Conservation (phyloP, 768 basidiomycete genomes). For the Pleurotus pulmonarius region DNA sequence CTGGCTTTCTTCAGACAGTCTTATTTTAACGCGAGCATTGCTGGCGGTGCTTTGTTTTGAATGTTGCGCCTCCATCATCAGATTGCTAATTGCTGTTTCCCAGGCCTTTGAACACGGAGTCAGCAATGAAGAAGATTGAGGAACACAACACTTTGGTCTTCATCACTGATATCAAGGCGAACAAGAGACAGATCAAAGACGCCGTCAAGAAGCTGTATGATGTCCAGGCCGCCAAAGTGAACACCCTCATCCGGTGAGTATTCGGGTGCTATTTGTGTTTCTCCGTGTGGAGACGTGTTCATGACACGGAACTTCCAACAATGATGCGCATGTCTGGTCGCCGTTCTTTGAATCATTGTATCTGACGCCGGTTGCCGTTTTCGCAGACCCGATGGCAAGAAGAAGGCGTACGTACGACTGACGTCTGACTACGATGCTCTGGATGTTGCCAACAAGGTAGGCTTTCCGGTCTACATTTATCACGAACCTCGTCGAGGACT, state of each 20-base stretch:
- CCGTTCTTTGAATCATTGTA: background rate
- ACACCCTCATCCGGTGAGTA: constrained; percentile 93
- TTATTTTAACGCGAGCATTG: background rate
- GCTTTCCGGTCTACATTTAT: constrained; percentile 10
- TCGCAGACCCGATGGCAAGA: constrained; percentile 90
- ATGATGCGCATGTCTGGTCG: constrained; percentile 1
- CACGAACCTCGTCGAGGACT: background rate
- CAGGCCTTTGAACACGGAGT: constrained; percentile 91
- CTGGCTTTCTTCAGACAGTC: background rate
- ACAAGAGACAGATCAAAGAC: constrained; percentile 99
- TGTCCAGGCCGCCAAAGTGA: constrained; percentile 92
- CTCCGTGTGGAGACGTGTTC: background rate
- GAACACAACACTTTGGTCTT: constrained; percentile 99
- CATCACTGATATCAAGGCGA: constrained; percentile 90
- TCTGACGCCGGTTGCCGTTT: background rate
- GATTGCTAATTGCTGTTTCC: constrained; percentile 3
- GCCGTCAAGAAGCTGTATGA: constrained; percentile 99
- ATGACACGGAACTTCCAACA: no score
- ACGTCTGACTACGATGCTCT: constrained; percentile 95
- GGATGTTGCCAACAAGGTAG: constrained; percentile 96
- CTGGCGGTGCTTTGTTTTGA: background rate
- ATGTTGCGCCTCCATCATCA: background rate
- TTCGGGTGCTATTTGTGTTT: background rate
- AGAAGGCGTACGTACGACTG: constrained; percentile 98
- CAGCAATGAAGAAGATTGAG: constrained; percentile 99